Evolutionary conservation across 345 rosid genomes (phyloP), one percentile per base, ranked within the genome.

Genomic region (Syzygium jambos): DNA sequence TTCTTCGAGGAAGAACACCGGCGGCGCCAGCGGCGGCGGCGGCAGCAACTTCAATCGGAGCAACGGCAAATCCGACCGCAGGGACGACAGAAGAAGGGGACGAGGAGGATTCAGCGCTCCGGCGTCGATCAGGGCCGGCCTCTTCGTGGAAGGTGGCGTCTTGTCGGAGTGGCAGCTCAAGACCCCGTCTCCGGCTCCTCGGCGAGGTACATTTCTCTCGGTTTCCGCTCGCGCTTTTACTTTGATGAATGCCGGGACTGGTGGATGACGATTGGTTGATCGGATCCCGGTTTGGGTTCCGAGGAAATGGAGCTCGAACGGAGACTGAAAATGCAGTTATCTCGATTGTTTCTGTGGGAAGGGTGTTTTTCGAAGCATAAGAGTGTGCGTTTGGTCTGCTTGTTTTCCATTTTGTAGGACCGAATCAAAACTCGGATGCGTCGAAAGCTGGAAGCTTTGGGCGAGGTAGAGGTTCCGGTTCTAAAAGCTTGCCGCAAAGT

Each of bases 81-180:
- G 29, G 87, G 89, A 85, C 85, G 88, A 89, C 15, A 90, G 87
- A 52, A 91, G 49, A 41, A 89, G 89, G 87, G 86, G 91, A 85
- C 89, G 92, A 73, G 14, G 86, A 3, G 86, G 88, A 25, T 23
- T 51, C 85, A 22, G 21, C 5, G 41, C 88, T 29, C 68, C 88
- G 85, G 89, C 90, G 7, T 88, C 91, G 51, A 59, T 93, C 25
- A 91, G 88, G 11, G 87, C 92, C 92, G 78, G 65, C 87, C 91
- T 93, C 84, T 97, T 97, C 77, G 95, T 95, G 2, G 98, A 95
- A 55, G 99, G 98, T 49, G 99, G 98, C 25, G 83, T 90, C 78
- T 90, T 97, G 88, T 92, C 95, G 3, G 98, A 97, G 89, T 95
- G 97, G 95, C 88, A 90, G 34, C 90, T 68, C 87, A 90, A 61